Evolutionary conservation across 257 asterid genomes (phyloP), one percentile per base, ranked within the genome.

Genomic region (Cynanchum wilfordii): DNA sequence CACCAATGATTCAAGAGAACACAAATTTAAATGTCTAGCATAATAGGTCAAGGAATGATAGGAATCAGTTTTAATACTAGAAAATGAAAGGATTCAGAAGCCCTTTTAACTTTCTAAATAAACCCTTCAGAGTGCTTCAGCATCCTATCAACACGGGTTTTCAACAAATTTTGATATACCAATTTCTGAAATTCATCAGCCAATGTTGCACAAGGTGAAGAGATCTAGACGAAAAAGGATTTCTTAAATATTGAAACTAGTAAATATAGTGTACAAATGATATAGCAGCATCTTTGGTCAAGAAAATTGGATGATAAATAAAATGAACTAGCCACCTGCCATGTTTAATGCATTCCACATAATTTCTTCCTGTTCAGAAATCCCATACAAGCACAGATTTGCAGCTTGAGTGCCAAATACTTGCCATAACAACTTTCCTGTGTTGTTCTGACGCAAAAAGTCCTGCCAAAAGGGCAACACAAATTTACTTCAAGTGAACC

Each of bases 381-480:
- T 87, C 73, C 98, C 99, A 86, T 78, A 95, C 49, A 95, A 86
- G 78, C 98, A 90, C 80, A 95, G 84, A 20, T 82, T 87, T 68
- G 96, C 94, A 75, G 88, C 88, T 68, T 87, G 81, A 66, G 86
- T 73, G 55, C 96, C 97, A 79, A 91, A 94, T 45, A 89, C 89
- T 87, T 94, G 95, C 96, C 97, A 92, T 72, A 95, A 77, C 78
- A 95, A 76, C 85, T 95, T 95, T 82, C 99, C 99, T 12, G 98
- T 95, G 79, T 95, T 95, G 79, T 95, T 92, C 84, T 95, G 99
- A 50, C 99, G 81, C 70, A 92, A 78, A 77, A 95, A 95, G 79
- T 95, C 99, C 99, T 95, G 87, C 71, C 75, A 71, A 72, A 68
- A 42, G 66, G 65, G 17, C 25, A 7, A 24, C 38, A n/a, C 6